phyloP scores from a whole-genome alignment of 352 stramenopile genomes.

The Phytophthora fragariae region DNA sequence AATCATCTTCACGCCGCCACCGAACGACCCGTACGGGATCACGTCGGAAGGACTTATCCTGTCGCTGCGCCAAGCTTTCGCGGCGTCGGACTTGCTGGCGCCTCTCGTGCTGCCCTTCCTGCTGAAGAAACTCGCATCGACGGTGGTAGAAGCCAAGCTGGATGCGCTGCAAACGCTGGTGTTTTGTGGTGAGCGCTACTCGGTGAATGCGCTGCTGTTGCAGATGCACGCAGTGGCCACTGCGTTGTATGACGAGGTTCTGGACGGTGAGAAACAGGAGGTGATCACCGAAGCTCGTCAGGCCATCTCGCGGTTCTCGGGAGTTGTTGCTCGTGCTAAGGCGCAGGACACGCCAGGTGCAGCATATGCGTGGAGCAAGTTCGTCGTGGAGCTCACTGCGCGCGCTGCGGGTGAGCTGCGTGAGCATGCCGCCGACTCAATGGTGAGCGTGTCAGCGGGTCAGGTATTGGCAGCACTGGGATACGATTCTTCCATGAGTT shows the following conservation, averaged over 20 bases:
- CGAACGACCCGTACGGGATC: constrained; percentile 92
- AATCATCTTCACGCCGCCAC: constrained; percentile 92
- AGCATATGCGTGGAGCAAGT: constrained; percentile 85
- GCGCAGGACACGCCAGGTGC: constrained; percentile 60
- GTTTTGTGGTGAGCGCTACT: constrained; percentile 83
- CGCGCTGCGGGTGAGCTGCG: constrained; percentile 70
- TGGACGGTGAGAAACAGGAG: constrained; percentile 87
- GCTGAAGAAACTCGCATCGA: constrained; percentile 87
- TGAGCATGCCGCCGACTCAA: constrained; percentile 80
- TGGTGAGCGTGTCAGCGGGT: constrained; percentile 80
- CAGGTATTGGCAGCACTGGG: constrained; percentile 73
- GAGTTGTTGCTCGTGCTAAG: constrained; percentile 70
- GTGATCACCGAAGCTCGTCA: constrained; percentile 70
- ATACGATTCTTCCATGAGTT: constrained; percentile 69
- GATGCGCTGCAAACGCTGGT: constrained; percentile 86
- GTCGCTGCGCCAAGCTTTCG: constrained; percentile 83
- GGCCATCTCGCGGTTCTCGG: constrained; percentile 72
- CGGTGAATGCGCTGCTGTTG: constrained; percentile 80
- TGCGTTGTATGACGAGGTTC: constrained; percentile 82
- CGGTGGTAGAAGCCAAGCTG: constrained; percentile 80
- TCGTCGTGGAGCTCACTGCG: constrained; percentile 81
- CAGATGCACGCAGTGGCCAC: constrained; percentile 72
- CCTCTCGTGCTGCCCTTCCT: constrained; percentile 88
- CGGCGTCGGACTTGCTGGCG: constrained; percentile 78
- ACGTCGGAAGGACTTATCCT: constrained; percentile 86